Evolutionary conservation across 495 filamentous ascomycete genomes (phyloP), one percentile per base, ranked within the genome.

Genomic region (Durotheca rogersii): DNA sequence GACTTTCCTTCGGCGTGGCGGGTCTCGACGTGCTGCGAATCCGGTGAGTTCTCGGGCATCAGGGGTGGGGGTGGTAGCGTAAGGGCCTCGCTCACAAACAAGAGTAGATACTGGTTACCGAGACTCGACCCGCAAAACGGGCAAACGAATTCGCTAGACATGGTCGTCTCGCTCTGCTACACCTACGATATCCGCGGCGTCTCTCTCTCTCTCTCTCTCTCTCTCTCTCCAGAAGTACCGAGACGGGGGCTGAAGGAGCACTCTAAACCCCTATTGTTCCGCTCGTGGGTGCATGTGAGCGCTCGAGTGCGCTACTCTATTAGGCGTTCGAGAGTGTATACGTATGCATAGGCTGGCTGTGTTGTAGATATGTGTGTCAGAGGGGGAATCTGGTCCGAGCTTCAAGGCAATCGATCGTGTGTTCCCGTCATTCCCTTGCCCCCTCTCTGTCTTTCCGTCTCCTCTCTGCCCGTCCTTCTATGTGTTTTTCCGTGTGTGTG

Each of bases 1-100:
- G 79, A 79, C 35, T 73, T 57, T 7, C 58, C 76, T 31, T 76
- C 76, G 50, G 74, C 59, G 59, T 86, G 83, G 2, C 67, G 41
- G 23, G 73, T 69, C 52, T 86, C 83, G 53, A 86, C 71, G 58
- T 86, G 83, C 60, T 75, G 34, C 16, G 44, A 29, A 20, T 27
- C 41, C 14, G 2, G 36, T 42, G 39, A 39, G 52, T 9, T 32
- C 9, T 9, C 18, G 30, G 18, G 49, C 3, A 11, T 20, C 14
- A 33, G 34, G 17, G 32, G 14, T 17, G 18, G 18, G 17, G 12
- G 29, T 29, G 15, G n/a, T n/a, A n/a, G n/a, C n/a, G n/a, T n/a
- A n/a, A 16, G 3, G 17, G 16, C 16, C 20, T 11, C 12, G 61
- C 63, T 61, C 37, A 66, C 63, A 23, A 81, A 62, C 19, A 73